A percentile compares a stretch with the other conserved stretches of the same genome.
Evolutionary conservation across 2,329 filamentous ascomycete genomes (phyloP).

Genomic region (Pseudopyricularia javanii): DNA sequence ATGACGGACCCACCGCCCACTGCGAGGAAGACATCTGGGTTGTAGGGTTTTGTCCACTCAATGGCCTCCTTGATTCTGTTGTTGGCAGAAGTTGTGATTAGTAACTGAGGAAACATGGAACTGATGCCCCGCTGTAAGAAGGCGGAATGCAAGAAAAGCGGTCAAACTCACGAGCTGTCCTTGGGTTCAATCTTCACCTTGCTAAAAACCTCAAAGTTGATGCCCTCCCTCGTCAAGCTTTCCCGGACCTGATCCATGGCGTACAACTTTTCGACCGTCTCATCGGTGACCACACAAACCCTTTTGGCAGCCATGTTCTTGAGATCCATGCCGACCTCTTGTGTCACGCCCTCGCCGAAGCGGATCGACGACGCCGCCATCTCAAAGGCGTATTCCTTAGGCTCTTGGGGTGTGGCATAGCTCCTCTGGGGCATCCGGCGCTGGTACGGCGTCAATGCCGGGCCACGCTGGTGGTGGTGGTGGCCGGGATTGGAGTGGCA

Average conservation of each 20-base stretch:
- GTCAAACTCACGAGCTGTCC: conserved; percentile 61
- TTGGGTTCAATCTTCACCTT: conserved; percentile 82
- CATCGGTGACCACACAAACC: conserved; percentile 87
- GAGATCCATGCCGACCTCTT: conserved; percentile 97
- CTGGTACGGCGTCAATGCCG: conserved; percentile 39
- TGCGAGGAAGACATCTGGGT: conserved; percentile 81
- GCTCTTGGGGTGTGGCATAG: conserved; percentile 66
- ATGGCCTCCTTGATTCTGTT: conserved; percentile 77
- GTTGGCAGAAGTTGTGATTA: not conserved
- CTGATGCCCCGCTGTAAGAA: not conserved
- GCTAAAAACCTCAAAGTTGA: conserved; percentile 72
- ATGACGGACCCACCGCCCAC: conserved; percentile 92
- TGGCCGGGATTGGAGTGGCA: conserved; percentile 84
- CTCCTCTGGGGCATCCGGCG: conserved; percentile 25
- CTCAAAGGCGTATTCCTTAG: conserved; percentile 95
- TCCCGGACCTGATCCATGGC: conserved; percentile 86
- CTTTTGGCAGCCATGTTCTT: conserved; percentile 78
- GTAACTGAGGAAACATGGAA: not conserved
- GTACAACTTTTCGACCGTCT: conserved; percentile 66
- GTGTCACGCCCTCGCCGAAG: conserved; percentile 85
- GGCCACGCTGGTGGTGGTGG: conserved; percentile 41
- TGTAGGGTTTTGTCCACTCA: conserved; percentile 66
- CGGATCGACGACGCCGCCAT: conserved; percentile 94
- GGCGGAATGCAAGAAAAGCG: conserved; percentile 1
- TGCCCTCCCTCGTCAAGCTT: conserved; percentile 63